Evolutionary conservation across 228 moss, liverwort and hornwort species (phyloP), one percentile per base, ranked within the genome.

Genomic region (Sphagnum magellanicum): DNA sequence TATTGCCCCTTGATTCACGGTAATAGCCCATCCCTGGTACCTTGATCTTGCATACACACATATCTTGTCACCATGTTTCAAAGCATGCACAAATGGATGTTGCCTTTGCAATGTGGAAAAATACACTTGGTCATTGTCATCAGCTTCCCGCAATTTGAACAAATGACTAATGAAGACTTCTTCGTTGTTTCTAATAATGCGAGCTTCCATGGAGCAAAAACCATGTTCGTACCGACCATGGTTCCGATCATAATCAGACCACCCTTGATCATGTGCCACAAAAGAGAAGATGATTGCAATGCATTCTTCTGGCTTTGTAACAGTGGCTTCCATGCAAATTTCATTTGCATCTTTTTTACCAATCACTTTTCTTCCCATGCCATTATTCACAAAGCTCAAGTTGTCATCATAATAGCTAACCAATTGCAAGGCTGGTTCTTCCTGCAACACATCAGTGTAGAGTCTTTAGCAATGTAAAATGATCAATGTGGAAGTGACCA

Each of bases 241-340:
- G 6, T 52, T 0, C 5, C 0, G 0, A 16, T 0, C 5, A 7
- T 17, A n/a, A 9, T 66, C n/a, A 6, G 66, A 66, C 51, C 50
- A 66, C 7, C 66, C 66, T 66, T 66, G 66, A 66, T 52, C 66
- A 51, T 66, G 66, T 4, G 66, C 66, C 66, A 67, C 55, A 48
- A 53, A 58, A 32, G 55, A 58, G 17, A 53, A 46, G 53, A 68
- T 5, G n/a, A 12, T 6, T 16, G 6, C 46, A 68, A 17, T n/a
- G 11, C 68, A 68, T n/a, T 16, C 68, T 32, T 6, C 49, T 32
- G 32, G 32, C n/a, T 48, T 68, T 68, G 12, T 17, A 58, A 68
- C 52, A 6, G 6, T 53, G 6, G 53, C 16, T 8, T 13, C 32
- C 10, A 53, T 52, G n/a, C 51, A 46, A 10, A 68, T 6, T 12